Base-by-base conservation (phyloP, 768 basidiomycete species). In the Lentinula boryana region DNA sequence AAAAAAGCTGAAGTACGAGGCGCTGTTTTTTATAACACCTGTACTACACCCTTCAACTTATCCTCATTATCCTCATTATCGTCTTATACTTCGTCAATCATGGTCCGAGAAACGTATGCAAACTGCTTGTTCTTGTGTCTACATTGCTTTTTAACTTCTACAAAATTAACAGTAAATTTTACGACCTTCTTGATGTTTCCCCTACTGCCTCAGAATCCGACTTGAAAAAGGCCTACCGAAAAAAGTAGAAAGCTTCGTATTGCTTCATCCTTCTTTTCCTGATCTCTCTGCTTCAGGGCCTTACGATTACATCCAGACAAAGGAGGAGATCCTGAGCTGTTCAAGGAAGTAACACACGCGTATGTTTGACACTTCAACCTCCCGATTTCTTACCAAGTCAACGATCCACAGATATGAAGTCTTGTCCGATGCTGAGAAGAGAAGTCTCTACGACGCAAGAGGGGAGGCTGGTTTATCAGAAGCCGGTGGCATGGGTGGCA, bases 331-430 rank as follows among this genome's bases (percentile, higher is more conserved):
- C 94, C 94, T 27, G 96, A 98, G 74, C 74, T 91, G 58, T 98
- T 98, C 87, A 98, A 98, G 71, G 93, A 98, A 71, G 90, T 98
- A 40, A 95, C 93, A 9, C 93, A 94, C 78, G 93, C 93, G 89
- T 94, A 80, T 63, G 92, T 82, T n/a, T 56, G 43, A 62, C 48
- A 13, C 9, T 38, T 38, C 63, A 13, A 38, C 9, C n/a, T 62
- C 46, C 49, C 1, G 9, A 2, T 40, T 16, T 40, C 51, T 58
- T 48, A 35, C 54, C 8, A 12, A 41, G 44, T 27, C 38, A 60
- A 58, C 48, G 32, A 36, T 52, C 55, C 50, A 1, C 68, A 95
- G 94, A 54, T 98, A 98, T 69, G 94, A 98, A 78, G 80, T 98
- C 57, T 79, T 98, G 13, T 95, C 95, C 55, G 96, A 98, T 71